Conservation (phyloP, 2,329 filamentous ascomycete genomes). For the Helotiales sp. region DNA sequence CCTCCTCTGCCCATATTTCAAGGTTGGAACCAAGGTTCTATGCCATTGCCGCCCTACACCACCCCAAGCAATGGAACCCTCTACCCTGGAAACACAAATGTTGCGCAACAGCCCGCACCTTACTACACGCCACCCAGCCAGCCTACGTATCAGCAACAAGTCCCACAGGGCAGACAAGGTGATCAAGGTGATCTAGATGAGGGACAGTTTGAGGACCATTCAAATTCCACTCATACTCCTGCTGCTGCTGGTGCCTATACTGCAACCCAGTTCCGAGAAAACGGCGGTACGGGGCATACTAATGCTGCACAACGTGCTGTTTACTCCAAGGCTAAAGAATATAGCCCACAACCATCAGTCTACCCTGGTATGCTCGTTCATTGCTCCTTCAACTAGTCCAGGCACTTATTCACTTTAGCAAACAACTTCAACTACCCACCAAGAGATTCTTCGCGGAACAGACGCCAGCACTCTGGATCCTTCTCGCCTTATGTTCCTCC, state of each 20-base stretch:
- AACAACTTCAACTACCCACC: constrained; percentile 30
- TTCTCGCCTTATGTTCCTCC: constrained; percentile 39
- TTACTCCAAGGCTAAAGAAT: constrained; percentile 30
- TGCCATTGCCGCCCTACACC: constrained; percentile 35
- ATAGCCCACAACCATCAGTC: constrained; percentile 27
- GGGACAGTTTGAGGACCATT: constrained; percentile 61
- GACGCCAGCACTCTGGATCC: constrained; percentile 34
- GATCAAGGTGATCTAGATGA: constrained; percentile 84
- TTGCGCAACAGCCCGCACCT: constrained; percentile 28
- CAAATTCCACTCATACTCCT: constrained; percentile 21
- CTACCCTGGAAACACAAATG: constrained; percentile 29
- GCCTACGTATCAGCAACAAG: constrained; percentile 33
- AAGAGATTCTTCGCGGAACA: constrained; percentile 26
- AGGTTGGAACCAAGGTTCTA: constrained; percentile 41
- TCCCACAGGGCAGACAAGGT: constrained; percentile 33
- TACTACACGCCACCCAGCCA: constrained; percentile 31
- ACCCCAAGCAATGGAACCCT: constrained; percentile 25
- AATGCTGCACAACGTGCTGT: constrained; percentile 35
- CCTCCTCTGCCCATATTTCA: constrained; percentile 41
- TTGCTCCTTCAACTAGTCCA: background rate
- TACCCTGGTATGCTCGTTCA: constrained; percentile 30
- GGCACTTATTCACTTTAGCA: constrained; percentile 24
- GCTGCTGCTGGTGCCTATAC: constrained; percentile 25
- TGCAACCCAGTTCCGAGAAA: constrained; percentile 40
- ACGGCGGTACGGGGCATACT: constrained; percentile 32